Percentiles rank a stretch among this genome's conserved stretches.
These are phyloP conservation scores for Penicillium sp. DNA, from an alignment of 2,329 filamentous ascomycete species.

Conservation along the genomic window DNA sequence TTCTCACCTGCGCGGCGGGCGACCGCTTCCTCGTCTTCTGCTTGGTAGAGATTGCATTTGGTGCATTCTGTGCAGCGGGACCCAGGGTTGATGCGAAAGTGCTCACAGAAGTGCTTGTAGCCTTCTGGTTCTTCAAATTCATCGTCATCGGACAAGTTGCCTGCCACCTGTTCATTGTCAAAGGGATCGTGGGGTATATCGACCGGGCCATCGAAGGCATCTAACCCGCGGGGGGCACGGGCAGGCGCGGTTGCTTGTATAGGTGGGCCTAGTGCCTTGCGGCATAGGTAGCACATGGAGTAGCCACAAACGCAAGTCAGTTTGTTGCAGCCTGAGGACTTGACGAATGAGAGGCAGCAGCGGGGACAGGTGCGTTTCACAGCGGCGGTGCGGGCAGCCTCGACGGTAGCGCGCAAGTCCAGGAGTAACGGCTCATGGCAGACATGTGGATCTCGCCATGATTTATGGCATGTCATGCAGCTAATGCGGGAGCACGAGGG, in stretches of 20 bases:
- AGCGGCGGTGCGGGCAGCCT: slow-evolving; percentile 88
- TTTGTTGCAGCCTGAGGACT: slow-evolving; percentile 93
- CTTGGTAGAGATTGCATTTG: slow-evolving; percentile 70
- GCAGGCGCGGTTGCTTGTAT: slow-evolving; percentile 11
- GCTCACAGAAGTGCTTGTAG: slow-evolving; percentile 93
- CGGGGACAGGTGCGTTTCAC: slow-evolving; percentile 93
- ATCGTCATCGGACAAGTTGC: slow-evolving; percentile 17
- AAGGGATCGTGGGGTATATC: slow-evolving; percentile 31
- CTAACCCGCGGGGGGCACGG: slow-evolving; percentile 5
- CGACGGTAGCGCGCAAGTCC: slow-evolving; percentile 82
- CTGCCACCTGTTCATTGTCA: slow-evolving; percentile 6
- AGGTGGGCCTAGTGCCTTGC: slow-evolving; percentile 58
- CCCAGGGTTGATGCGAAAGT: slow-evolving; percentile 82
- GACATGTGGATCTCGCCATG: slow-evolving; percentile 84
- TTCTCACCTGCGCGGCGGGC: slow-evolving; percentile 67
- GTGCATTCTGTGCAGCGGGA: slow-evolving; percentile 75
- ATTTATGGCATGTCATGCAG: slow-evolving; percentile 77
- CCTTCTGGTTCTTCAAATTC: slow-evolving; percentile 60
- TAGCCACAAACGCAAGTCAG: slow-evolving; percentile 94
- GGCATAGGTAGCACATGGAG: slow-evolving; percentile 96
- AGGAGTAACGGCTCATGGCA: slow-evolving; percentile 83
- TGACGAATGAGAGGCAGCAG: slow-evolving; percentile 90
- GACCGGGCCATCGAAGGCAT: slow-evolving; percentile 45
- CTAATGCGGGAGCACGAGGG: slow-evolving; percentile 67
- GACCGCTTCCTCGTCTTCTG: slow-evolving; percentile 71